phyloP scores from a whole-genome alignment of 805 yeast genomes.

The Lipomyces yamanashiensis region DNA sequence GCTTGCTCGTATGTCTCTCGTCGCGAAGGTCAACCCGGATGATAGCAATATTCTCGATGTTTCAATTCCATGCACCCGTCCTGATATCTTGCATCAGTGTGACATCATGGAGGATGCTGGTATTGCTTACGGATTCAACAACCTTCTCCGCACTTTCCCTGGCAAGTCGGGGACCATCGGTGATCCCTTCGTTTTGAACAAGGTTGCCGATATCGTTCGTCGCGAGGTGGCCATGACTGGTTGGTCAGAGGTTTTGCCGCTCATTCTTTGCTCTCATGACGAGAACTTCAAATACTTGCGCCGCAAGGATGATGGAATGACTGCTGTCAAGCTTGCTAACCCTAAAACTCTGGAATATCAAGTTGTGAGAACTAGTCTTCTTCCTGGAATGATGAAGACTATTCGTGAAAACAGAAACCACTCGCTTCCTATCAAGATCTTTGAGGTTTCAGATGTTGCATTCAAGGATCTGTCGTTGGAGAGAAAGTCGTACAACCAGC shows the following conservation, averaged over 20 bases:
- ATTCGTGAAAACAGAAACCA: constrained; percentile 96
- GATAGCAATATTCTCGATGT: constrained; percentile 63
- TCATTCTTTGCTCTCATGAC: constrained; percentile 93
- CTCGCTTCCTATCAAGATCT: constrained; percentile 89
- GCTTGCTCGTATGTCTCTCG: constrained; percentile 79
- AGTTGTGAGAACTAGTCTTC: constrained; percentile 92
- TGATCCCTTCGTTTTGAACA: constrained; percentile 87
- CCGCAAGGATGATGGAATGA: constrained; percentile 69
- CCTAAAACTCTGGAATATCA: constrained; percentile 97
- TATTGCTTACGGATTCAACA: constrained; percentile 92
- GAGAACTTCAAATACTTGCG: constrained; percentile 92
- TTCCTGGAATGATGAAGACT: constrained; percentile 95
- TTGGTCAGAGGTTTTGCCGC: constrained; percentile 94
- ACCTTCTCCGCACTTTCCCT: constrained; percentile 78
- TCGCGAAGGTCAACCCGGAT: constrained; percentile 57
- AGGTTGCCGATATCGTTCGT: constrained; percentile 87
- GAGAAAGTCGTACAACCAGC: constrained; percentile 88
- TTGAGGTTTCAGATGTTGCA: constrained; percentile 94
- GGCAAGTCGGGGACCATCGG: constrained; percentile 78
- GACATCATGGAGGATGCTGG: constrained; percentile 99
- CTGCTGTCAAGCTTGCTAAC: constrained; percentile 88
- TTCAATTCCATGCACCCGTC: constrained; percentile 87
- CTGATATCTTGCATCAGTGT: constrained; percentile 95
- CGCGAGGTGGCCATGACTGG: constrained; percentile 91
- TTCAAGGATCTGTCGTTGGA: constrained; percentile 79